Conservation (phyloP, 139 green algal species). For the Deuterostichococcus epilithicus region DNA sequence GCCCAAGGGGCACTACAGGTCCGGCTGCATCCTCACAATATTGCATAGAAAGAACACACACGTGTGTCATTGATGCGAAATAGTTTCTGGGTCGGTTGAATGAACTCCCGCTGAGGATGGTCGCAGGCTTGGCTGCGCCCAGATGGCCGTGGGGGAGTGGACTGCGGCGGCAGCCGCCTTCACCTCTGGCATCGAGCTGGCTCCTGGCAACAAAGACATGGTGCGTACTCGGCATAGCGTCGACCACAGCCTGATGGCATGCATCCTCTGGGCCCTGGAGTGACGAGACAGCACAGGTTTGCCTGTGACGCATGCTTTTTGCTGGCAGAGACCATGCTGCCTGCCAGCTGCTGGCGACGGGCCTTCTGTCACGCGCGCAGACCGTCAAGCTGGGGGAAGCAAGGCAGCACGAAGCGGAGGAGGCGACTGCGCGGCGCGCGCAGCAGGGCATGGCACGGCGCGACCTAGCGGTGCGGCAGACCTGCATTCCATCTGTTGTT, state of each 20-base stretch:
- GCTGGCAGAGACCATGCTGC: too few species aligned
- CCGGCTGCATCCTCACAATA: conserved; percentile 6
- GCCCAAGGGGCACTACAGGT: conserved; percentile 51
- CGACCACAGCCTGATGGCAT: too few species aligned
- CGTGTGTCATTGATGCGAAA: neutral
- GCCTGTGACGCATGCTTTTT: too few species aligned
- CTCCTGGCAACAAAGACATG: conserved; percentile 22
- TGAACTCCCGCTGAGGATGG: too few species aligned
- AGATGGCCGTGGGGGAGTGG: conserved; percentile 17
- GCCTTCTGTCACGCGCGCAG: too few species aligned
- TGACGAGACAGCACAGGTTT: too few species aligned
- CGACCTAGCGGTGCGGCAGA: neutral
- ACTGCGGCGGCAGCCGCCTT: conserved; percentile 13
- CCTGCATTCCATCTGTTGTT: too few species aligned
- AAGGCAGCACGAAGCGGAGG: neutral
- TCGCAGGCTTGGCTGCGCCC: conserved; percentile 9
- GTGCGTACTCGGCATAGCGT: too few species aligned
- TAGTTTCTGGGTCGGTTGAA: too few species aligned
- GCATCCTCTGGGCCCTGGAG: too few species aligned
- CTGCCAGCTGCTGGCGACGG: too few species aligned
- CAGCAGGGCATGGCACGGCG: conserved; percentile 28
- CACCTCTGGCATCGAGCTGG: conserved; percentile 9
- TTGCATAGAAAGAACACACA: neutral
- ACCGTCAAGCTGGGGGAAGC: conserved; percentile 10
- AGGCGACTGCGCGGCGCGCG: conserved; percentile 9